These are phyloP conservation scores for Pholiota conissans DNA, from an alignment of 768 basidiomycete species.

Conservation along the genomic window DNA sequence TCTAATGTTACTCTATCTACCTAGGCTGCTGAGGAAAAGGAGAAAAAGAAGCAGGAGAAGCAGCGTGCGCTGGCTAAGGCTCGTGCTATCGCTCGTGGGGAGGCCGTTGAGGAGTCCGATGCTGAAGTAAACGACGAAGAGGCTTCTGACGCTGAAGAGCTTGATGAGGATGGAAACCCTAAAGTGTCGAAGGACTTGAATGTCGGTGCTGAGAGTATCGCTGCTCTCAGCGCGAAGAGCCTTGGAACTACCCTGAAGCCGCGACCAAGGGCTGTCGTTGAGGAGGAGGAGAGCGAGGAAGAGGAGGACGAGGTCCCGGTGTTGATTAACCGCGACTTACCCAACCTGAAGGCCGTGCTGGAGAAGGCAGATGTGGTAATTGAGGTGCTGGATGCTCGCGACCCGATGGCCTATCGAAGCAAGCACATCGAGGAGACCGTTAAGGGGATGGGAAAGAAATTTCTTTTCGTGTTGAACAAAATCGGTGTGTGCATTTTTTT, in stretches of 20 bases:
- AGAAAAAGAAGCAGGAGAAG: conserved; percentile 63
- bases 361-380: conserved; percentile 78
- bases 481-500: conserved; percentile 58
- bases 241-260: conserved; percentile 33
- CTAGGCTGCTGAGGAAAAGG: conserved; percentile 79
- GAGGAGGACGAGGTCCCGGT: conserved; percentile 59
- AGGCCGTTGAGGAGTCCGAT: conserved; percentile 13
- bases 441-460: conserved; percentile 36
- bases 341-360: conserved; percentile 64
- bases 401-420: conserved; percentile 74
- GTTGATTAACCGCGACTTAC: conserved; percentile 62
- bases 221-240: conserved; percentile 43
- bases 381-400: conserved; percentile 82
- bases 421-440: conserved; percentile 57
- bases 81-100: conserved; percentile 24
- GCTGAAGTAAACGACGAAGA: conserved; percentile 16
- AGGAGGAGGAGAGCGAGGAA: conserved; percentile 32
- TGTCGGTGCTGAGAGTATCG: conserved; percentile 49
- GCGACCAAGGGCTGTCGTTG: conserved; percentile 24
- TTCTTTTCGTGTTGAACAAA: conserved; percentile 82
- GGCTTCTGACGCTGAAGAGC: conserved; percentile 23
- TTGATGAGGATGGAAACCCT: conserved; percentile 28
- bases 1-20: conserved; percentile 1
- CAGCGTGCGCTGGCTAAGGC: conserved; percentile 28
- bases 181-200: conserved; percentile 40